Evolutionary conservation across 192 early-diverging fungal species (phyloP), one percentile per base, ranked within the genome.

Genomic region (Podila epigama): DNA sequence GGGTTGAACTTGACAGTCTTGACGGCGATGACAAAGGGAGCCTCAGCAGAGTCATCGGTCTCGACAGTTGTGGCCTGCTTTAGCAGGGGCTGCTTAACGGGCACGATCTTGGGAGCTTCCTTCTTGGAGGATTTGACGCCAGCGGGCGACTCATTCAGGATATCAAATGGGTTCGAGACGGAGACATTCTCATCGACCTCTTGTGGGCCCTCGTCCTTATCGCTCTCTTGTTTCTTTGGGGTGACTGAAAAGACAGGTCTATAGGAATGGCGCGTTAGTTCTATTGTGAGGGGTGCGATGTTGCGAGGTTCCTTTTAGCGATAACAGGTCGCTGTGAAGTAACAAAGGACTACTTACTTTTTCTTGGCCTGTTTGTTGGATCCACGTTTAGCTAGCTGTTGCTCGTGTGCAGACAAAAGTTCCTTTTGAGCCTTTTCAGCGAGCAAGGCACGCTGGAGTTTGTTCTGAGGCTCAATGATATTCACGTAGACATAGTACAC

Each of bases 401-500:
- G 37, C 18, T 69, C 58, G 25, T 61, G 44, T 1, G 32, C 27
- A 11, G 16, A 5, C 2, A 63, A 22, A 34, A 70, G 60, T 34
- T 57, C 68, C 22, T 63, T 28, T 13, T 63, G 59, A n/a, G 60
- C 68, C 18, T 56, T 51, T 27, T 63, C 60, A 3, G 51, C 68
- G 22, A 53, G 51, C 12, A 63, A 41, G 20, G 52, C 60, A n/a
- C 60, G 60, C 25, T 70, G 59, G 25, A n/a, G 57, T 15, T 35
- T 59, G 34, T 63, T 33, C 40, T 63, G 59, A 27, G 60, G 68
- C 35, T 70, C 60, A 25, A 70, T 57, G 10, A 57, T 60, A 8
- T 62, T 70, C 6, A 57, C 52, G n/a, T 63, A 62, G n/a, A 70
- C 42, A 20, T 56, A 70, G 53, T 63, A 70, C 8, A 42, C 68